Conservation (phyloP, 116 monocot species). For the Iris pallida region DNA sequence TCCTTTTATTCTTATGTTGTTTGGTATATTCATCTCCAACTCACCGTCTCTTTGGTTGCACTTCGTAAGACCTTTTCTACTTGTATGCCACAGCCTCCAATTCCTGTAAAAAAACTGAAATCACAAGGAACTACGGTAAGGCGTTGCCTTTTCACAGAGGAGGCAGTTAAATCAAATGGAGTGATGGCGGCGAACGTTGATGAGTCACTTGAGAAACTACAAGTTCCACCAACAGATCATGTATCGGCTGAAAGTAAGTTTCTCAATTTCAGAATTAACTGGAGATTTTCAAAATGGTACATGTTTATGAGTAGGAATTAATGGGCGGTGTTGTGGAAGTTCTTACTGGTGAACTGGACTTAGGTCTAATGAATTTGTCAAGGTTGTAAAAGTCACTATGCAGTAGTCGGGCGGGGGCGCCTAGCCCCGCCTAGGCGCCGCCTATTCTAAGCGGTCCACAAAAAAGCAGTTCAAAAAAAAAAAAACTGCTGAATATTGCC, state of each 20-base stretch:
- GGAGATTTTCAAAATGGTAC: too few relatives aligned
- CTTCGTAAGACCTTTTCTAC: too few relatives aligned
- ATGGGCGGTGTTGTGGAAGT: too few relatives aligned
- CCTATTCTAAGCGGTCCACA: too few relatives aligned
- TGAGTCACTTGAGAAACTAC: background rate
- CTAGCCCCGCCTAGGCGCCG: too few relatives aligned
- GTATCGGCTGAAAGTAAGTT: background rate
- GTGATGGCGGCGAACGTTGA: background rate
- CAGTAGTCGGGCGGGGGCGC: too few relatives aligned
- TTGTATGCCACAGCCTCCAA: constrained; percentile 12
- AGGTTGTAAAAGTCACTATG: too few relatives aligned
- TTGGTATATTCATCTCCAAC: background rate
- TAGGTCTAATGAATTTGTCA: too few relatives aligned
- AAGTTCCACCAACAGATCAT: background rate
- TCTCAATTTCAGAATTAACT: background rate
- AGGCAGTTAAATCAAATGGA: constrained; percentile 1
- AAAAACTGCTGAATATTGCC: too few relatives aligned
- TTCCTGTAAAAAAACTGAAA: constrained; percentile 16
- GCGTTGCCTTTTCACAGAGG: constrained; percentile 19
- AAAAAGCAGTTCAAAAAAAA: too few relatives aligned
- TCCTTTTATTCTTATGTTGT: background rate
- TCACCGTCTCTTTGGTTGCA: background rate
- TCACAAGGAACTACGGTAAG: constrained; percentile 14
- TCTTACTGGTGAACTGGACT: too few relatives aligned
- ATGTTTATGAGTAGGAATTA: too few relatives aligned